These are phyloP conservation scores for Fusarium nelsonii DNA, from an alignment of 2,329 filamentous ascomycete species.

Conservation along the genomic window DNA sequence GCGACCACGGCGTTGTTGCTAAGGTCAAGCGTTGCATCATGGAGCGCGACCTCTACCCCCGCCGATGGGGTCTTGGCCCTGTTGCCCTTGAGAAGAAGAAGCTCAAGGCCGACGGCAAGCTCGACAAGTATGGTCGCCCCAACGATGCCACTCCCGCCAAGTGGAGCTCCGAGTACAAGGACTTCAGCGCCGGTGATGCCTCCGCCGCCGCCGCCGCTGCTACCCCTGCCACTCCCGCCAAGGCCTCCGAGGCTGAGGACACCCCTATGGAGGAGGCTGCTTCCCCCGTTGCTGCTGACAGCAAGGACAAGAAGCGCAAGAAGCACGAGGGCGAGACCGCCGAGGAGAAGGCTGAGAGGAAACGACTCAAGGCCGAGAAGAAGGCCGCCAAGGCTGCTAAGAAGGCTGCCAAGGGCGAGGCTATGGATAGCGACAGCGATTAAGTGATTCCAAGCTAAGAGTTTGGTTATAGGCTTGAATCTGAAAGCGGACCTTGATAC, in stretches of 20 bases:
- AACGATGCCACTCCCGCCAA: slow-evolving; percentile 95
- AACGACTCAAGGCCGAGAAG: slow-evolving; percentile 71
- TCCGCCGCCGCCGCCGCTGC: slow-evolving; percentile 60
- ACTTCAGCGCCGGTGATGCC: slow-evolving; percentile 75
- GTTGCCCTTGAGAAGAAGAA: slow-evolving; percentile 99
- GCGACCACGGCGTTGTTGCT: slow-evolving; percentile 96
- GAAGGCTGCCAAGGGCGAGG: slow-evolving; percentile 65
- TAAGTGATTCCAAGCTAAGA: slow-evolving; percentile 48
- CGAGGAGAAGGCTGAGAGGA: slow-evolving; percentile 74
- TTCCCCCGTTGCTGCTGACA: slow-evolving; percentile 62
- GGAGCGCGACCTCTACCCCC: slow-evolving; percentile 97
- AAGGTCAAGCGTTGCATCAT: slow-evolving; percentile 99
- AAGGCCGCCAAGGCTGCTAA: slow-evolving; percentile 69
- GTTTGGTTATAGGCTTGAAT: slow-evolving; percentile 24
- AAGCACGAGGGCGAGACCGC: slow-evolving; percentile 83
- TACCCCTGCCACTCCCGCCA: slow-evolving; percentile 55
- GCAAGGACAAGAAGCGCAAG: slow-evolving; percentile 77
- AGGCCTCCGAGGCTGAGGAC: slow-evolving; percentile 55
- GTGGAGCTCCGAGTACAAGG: slow-evolving; percentile 94
- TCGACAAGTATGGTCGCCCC: slow-evolving; percentile 94
- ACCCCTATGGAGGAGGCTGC: slow-evolving; percentile 53
- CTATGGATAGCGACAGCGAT: slow-evolving; percentile 66
- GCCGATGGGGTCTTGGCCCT: slow-evolving; percentile 95
- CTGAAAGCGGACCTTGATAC: slow-evolving; percentile 37
- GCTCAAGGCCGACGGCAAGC: slow-evolving; percentile 96